Base-by-base conservation (phyloP, 2,329 filamentous ascomycete genomes). In the Epichloe bromicola region DNA sequence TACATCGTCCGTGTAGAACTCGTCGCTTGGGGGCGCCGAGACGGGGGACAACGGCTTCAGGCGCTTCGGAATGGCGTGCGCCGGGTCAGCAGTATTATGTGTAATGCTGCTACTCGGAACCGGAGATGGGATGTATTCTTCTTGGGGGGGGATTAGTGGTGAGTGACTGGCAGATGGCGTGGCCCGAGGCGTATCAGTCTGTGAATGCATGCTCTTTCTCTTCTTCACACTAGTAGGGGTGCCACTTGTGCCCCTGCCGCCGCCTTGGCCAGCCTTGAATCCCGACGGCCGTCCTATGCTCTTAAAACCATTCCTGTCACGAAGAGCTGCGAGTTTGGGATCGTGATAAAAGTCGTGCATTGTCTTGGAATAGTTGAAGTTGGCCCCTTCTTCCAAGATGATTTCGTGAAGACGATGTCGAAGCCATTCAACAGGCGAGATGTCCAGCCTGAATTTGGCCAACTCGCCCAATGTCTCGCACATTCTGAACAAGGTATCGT, bases 331-430 rank as follows among this genome's bases (percentile, higher is more conserved):
- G 1, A 80, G 62, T 58, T 79, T 79, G 0, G 65, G 62, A 56
- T 81, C 78, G 55, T 78, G 74, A 54, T 80, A 81, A 19, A 80
- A 70, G 56, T 76, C 70, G 48, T 76, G 72, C 1, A 76, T 69
- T 2, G 70, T 74, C 57, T 69, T 71, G 43, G 70, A 69, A 19
- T 80, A 62, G 58, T 71, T 77, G 57, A 80, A 80, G 15, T 66
- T 65, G 2, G 70, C 58, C 1, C 74, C 74, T 39, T 72, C 63
- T 17, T 64, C 55, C 45, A 60, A 46, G 38, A 70, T 67, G 14
- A 79, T 62, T 60, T 80, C 75, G 54, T 74, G 67, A 46, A 80
- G 66, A 12, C 78, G 74, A 37, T 80, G 76, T 4, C 78, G 74
- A 49, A 80, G 64, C 78, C 77, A 81, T 26, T 79, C 70, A 3